Conservation (phyloP, 495 filamentous ascomycete genomes). For the Trichoderma erinaceum region DNA sequence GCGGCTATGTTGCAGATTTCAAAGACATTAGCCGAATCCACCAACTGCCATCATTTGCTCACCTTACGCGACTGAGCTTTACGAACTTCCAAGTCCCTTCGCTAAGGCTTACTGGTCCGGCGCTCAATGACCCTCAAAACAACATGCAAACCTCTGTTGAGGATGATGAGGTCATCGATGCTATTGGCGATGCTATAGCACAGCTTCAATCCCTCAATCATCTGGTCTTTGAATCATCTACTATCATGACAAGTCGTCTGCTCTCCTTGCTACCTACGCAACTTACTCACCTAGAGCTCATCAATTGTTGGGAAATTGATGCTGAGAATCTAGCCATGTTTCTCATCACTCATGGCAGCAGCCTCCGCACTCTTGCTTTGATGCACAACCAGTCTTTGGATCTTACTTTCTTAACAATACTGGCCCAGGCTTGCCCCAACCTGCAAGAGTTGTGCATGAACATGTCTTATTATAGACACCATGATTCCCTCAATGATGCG, state of each 20-base stretch:
- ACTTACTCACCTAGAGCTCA: constrained; percentile 59
- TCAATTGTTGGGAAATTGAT: constrained; percentile 65
- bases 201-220: constrained; percentile 54
- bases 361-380: constrained; percentile 58
- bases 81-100: constrained; percentile 56
- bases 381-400: constrained; percentile 73
- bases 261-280: constrained; percentile 55
- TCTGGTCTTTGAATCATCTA: constrained; percentile 62
- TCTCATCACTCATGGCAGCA: constrained; percentile 54
- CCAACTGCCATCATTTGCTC: constrained; percentile 49
- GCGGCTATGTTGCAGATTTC: constrained; percentile 41
- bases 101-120: constrained; percentile 14
- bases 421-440: constrained; percentile 57
- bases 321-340: constrained; percentile 53
- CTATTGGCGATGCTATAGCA: constrained; percentile 51
- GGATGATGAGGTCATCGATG: constrained; percentile 29
- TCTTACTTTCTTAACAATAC: constrained; percentile 57
- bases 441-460: constrained; percentile 68
- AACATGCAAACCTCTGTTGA: constrained; percentile 19
- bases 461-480: constrained; percentile 57
- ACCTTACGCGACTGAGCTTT: constrained; percentile 53
- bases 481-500: constrained; percentile 48
- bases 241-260: constrained; percentile 53
- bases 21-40: constrained; percentile 58
- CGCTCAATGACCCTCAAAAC: not conserved